Percentiles rank a stretch among this genome's conserved stretches.
Conservation (phyloP, 495 filamentous ascomycete species). For the Echria macrotheca region DNA sequence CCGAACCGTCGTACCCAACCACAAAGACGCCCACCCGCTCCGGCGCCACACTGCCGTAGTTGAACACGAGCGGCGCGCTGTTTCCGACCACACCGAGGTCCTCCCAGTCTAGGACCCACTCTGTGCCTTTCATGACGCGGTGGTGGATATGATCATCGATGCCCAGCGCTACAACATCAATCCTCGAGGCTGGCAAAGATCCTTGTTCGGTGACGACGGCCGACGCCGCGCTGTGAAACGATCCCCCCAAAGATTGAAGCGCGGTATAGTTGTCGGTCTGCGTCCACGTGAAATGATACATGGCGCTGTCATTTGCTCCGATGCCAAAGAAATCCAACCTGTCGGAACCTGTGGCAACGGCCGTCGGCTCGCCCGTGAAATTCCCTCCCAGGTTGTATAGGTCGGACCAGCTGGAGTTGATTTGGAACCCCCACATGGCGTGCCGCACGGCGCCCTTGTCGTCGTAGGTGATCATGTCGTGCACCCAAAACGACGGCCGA, state of each 20-base stretch:
- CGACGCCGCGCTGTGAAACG: background rate
- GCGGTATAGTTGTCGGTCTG: background rate
- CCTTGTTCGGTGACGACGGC: background rate
- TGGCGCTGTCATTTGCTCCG: background rate
- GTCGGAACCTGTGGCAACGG: background rate
- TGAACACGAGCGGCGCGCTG: constrained; percentile 6
- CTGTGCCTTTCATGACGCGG: background rate
- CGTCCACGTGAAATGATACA: constrained; percentile 4
- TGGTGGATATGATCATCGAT: constrained; percentile 1
- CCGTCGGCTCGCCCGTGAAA: constrained; percentile 2
- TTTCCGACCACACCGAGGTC: constrained; percentile 4
- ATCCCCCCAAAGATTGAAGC: background rate
- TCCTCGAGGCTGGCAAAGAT: background rate
- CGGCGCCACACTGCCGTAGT: background rate
- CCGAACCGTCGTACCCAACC: background rate
- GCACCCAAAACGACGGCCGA: background rate
- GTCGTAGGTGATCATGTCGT: background rate
- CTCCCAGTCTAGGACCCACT: constrained; percentile 3
- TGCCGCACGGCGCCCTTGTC: background rate
- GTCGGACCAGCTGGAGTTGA: background rate
- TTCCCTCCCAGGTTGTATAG: background rate
- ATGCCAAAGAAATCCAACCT: constrained; percentile 7
- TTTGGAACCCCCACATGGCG: background rate
- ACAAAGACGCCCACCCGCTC: constrained; percentile 1
- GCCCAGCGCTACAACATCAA: constrained; percentile 9